Evolutionary conservation across 495 filamentous ascomycete species (phyloP), one percentile per base, ranked within the genome.

Genomic region (Penicillium chermesinum): DNA sequence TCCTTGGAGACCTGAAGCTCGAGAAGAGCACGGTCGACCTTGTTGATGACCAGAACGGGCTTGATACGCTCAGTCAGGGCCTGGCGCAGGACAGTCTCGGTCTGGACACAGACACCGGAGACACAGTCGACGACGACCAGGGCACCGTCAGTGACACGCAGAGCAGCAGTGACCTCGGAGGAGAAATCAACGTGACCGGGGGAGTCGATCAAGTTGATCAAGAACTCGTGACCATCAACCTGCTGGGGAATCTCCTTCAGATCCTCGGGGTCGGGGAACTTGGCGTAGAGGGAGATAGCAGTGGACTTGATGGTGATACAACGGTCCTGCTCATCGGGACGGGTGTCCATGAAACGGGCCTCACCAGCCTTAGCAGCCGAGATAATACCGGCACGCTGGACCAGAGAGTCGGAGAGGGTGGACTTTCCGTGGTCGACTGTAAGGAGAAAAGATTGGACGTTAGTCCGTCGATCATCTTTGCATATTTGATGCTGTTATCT

Each of bases 181-280:
- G 93, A 99, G 86, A 99, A 99, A 77, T 99, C 93, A 72, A 99
- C 93, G 90, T 99, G 93, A 79, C 93, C 93, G 52, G 93, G 93
- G 21, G 93, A 99, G 72, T 99, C 93, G 75, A 99, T 99, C 81
- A 99, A 79, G 83, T 99, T 99, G 82, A 99, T 91, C 82, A 99
- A 81, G 84, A 99, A 99, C 71, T 96, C 89, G 70, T 80, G 77
- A 73, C 94, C 91, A 48, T 89, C 82, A 53, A 86, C 82, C 72
- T 85, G 84, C 77, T 94, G 84, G 59, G 87, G 83, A 54, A 96
- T 87, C 66, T 99, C 93, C 82, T 96, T 96, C 40, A 95, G 62
- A 70, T 97, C 93, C 55, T 96, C 93, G 41, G 80, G 77, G 55
- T 86, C 83, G 42, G 78, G 72, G 50, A 96, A 79, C 61, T 83